Evolutionary conservation across 768 basidiomycete species (phyloP), one percentile per base, ranked within the genome.

Genomic region (Auriscalpium microsporum): DNA sequence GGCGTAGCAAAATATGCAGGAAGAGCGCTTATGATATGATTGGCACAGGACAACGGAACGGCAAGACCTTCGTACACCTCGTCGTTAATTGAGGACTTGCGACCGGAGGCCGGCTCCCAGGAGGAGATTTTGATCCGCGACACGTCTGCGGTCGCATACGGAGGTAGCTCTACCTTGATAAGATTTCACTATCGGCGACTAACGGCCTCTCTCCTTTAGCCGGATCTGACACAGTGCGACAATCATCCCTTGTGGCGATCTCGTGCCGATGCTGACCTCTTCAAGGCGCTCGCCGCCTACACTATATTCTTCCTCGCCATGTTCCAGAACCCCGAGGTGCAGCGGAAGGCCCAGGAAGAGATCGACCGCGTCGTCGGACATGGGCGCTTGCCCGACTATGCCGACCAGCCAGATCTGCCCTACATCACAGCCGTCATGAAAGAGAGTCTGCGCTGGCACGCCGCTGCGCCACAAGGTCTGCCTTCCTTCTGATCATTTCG

Each of bases 161-260:
- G 47, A 57, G 19, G 65, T 61, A 64, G 19, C 63, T 67, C 37
- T 65, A 71, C 34, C 54, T 65, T 28, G 28, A 28, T 28, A 28
- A 4, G 7, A 5, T 28, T 4, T 28, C 28, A 28, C 28, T 28
- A 28, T 2, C 28, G 7, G 28, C 28, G 7, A 4, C 28, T 28
- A 28, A 28, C 5, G 4, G 7, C 5, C 28, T 28, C 4, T 55
- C 72, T 14, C 72, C 69, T 53, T 57, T 67, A 36, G 73, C 69
- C n/a, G 73, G 72, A 13, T 69, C 70, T 34, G 74, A 75, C 56
- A 75, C 74, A 14, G 72, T 74, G 34, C 53, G 67, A 59, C 14
- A 13, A 7, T 42, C 17, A 16, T 37, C 9, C n/a, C 11, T 48
- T n/a, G 4, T 13, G 16, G 23, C 6, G 2, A 17, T 16, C 6